phyloP scores from a whole-genome alignment of 768 basidiomycete genomes.

The Wakefieldia striispora region DNA sequence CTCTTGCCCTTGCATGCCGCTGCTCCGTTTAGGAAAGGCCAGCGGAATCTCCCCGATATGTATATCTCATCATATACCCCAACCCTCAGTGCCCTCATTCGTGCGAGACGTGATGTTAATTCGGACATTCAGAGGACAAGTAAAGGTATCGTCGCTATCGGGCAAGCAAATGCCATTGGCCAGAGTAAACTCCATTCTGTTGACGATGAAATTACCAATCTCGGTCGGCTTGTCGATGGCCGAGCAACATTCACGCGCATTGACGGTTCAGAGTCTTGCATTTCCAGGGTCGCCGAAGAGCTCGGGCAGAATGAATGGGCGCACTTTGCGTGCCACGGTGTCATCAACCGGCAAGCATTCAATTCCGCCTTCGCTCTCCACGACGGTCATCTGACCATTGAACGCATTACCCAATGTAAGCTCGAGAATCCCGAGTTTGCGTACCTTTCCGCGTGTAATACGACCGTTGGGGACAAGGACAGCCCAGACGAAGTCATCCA shows the following conservation, averaged over 20 bases:
- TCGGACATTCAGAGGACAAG: too few relatives aligned
- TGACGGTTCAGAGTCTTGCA: background rate
- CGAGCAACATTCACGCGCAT: background rate
- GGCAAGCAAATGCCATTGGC: background rate
- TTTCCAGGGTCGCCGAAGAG: background rate
- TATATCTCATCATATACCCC: too few relatives aligned
- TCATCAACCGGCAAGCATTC: constrained; percentile 6
- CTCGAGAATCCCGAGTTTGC: constrained; percentile 6
- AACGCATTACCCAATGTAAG: constrained; percentile 1
- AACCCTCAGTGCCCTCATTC: too few relatives aligned
- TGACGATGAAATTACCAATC: background rate
- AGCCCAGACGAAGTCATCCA: constrained; percentile 25
- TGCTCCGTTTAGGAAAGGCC: too few relatives aligned
- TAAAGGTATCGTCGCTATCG: constrained; percentile 1
- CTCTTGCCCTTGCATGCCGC: too few relatives aligned
- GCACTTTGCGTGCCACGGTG: constrained; percentile 24
- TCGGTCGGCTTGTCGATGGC: background rate
- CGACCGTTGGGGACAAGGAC: constrained; percentile 21
- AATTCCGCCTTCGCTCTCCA: constrained; percentile 7
- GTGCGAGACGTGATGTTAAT: too few relatives aligned
- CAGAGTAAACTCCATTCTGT: background rate
- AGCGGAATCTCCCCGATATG: too few relatives aligned
- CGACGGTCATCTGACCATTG: background rate
- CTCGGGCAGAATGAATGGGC: constrained; percentile 13
- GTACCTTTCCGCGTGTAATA: constrained; percentile 25